Evolutionary conservation across 306 rosid genomes (phyloP), one percentile per base, ranked within the genome.

Genomic region (Cyclanthera cordifolia): DNA sequence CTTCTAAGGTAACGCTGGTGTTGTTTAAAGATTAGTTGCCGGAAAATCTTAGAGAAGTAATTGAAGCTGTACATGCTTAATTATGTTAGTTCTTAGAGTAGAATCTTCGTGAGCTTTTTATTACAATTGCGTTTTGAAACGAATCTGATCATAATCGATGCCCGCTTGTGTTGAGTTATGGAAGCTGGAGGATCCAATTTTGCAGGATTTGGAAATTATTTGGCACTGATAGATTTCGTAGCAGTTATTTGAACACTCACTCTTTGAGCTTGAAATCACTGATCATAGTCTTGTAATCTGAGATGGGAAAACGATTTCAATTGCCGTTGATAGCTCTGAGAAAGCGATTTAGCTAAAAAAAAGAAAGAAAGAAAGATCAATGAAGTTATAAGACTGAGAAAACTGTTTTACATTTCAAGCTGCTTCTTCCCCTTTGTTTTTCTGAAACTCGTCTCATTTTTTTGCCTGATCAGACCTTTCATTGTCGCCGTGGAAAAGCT

Each of bases 401-500:
- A 11, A 17, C 28, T 37, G 49, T 60, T 60, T 37, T 60, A 19
- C 49, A 60, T 37, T 60, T 60, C 67, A 37, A 59, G 47, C 67
- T 17, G 67, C 49, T 19, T 10, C 49, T 19, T 37, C 6, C 39
- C 16, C 5, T 61, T 60, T 61, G 3, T 61, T 17, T 61, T 4
- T n/a, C 50, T 39, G 30, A 19, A 32, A 9, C 13, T 37, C 34
- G 49, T 69, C 64, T 24, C 20, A 37, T 37, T 13, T 39, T 69
- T 70, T 53, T 12, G 5, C 51, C 24, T 72, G 74, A 17, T 74
- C 85, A 90, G 97, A 49, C 67, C 25, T 90, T 90, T 80, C 82
- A 79, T 71, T 81, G 91, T 67, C 88, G 89, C 71, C 79, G 83
- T 6, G 97, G 95, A 61, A 90, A 88, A 74, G 95, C 97, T 9